These are phyloP conservation scores for Pugionium cornutum DNA, from an alignment of 345 rosid species.

Conservation along the genomic window DNA sequence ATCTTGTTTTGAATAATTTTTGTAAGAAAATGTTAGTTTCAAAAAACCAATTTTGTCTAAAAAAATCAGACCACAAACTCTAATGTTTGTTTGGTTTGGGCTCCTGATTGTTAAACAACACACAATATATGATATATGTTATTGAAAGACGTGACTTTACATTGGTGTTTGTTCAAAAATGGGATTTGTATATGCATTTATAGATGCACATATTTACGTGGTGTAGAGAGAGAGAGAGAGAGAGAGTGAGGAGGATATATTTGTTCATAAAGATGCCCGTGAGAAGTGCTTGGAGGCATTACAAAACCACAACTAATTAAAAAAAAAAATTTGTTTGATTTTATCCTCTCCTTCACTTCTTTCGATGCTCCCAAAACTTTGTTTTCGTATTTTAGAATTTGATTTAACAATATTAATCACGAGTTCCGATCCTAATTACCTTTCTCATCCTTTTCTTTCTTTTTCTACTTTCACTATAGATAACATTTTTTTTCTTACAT, in stretches of 20 bases:
- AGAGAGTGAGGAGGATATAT: slow-evolving; percentile 31
- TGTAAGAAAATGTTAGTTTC: too few species aligned
- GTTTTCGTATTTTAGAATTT: neutral
- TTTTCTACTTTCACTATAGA: too few species aligned
- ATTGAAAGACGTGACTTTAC: slow-evolving; percentile 38
- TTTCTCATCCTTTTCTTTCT: too few species aligned
- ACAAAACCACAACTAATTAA: slow-evolving; percentile 48
- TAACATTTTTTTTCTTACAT: too few species aligned
- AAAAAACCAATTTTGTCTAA: too few species aligned
- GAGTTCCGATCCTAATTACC: too few species aligned
- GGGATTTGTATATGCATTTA: neutral
- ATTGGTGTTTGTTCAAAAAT: slow-evolving; percentile 41
- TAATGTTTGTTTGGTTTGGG: too few species aligned
- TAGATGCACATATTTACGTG: too few species aligned
- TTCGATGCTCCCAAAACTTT: slow-evolving; percentile 46
- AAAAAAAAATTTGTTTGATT: slow-evolving; percentile 38
- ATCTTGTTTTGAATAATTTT: neutral
- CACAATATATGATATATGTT: slow-evolving; percentile 8
- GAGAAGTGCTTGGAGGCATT: slow-evolving; percentile 61
- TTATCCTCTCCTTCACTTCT: slow-evolving; percentile 46
- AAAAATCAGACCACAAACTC: too few species aligned
- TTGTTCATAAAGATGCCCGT: slow-evolving; percentile 47
- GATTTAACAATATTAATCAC: slow-evolving; percentile 6
- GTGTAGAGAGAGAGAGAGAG: neutral
- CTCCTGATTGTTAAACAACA: too few species aligned